These are phyloP conservation scores for Ustilago trichophora DNA, from an alignment of 1,284 basidiomycete species.

Conservation along the genomic window DNA sequence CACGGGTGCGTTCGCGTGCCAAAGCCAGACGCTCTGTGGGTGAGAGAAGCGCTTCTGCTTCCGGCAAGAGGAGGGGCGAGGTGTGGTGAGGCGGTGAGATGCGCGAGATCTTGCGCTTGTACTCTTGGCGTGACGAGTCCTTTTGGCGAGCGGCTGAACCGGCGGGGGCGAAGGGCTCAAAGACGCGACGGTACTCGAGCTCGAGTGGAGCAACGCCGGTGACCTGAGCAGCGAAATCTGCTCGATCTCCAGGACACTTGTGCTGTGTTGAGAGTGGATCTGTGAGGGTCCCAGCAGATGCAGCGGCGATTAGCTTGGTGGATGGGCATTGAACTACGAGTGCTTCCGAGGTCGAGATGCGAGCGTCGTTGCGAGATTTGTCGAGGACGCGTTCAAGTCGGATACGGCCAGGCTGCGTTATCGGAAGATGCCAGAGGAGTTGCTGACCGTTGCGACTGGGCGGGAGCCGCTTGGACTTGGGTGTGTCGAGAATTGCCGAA, in stretches of 20 bases:
- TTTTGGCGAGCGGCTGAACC: slow-evolving; percentile 4
- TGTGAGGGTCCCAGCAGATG: not conserved
- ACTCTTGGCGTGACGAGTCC: slow-evolving; percentile 16
- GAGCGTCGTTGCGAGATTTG: slow-evolving; percentile 54
- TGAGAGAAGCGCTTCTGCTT: slow-evolving; percentile 36
- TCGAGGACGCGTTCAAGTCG: slow-evolving; percentile 61
- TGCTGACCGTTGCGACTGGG: slow-evolving; percentile 20
- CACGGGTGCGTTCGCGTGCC: slow-evolving; percentile 33
- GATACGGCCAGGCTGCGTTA: slow-evolving; percentile 52
- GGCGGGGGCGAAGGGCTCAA: slow-evolving; percentile 17
- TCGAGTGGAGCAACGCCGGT: slow-evolving; percentile 58
- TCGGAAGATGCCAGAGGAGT: slow-evolving; percentile 52
- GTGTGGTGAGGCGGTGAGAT: slow-evolving; percentile 47
- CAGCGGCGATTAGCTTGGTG: slow-evolving; percentile 39
- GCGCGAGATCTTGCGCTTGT: slow-evolving; percentile 39
- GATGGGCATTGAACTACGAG: slow-evolving; percentile 62
- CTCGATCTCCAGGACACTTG: slow-evolving; percentile 58
- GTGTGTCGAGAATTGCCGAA: slow-evolving; percentile 18
- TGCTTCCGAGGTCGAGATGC: slow-evolving; percentile 48
- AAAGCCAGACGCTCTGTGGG: slow-evolving; percentile 33
- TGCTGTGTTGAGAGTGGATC: slow-evolving; percentile 26
- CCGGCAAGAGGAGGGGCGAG: slow-evolving; percentile 40
- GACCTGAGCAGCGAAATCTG: slow-evolving; percentile 49
- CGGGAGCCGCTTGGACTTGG: slow-evolving; percentile 13
- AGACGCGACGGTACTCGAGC: slow-evolving; percentile 52